Evolutionary conservation across 2,329 filamentous ascomycete species (phyloP).

Genomic region (Alternaria dauci): DNA sequence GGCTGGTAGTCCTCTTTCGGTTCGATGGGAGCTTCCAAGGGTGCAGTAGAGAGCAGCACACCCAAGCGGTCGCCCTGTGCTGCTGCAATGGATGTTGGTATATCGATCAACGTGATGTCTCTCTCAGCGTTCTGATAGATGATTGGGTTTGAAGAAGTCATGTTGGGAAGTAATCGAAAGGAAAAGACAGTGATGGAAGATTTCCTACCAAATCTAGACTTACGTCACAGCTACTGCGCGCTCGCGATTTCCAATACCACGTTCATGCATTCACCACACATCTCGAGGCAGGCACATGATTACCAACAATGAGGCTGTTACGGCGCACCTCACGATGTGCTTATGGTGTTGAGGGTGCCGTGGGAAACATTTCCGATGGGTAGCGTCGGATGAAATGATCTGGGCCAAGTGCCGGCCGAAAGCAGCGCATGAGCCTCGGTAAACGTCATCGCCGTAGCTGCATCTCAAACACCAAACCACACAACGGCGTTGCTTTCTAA

Average conservation of each 20-base stretch:
- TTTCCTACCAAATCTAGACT: background rate
- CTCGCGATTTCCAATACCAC: background rate
- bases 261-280: background rate
- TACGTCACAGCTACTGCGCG: background rate
- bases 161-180: constrained; percentile 1
- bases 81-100: constrained; percentile 73
- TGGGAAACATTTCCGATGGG: constrained; percentile 18
- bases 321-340: background rate
- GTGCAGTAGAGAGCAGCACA: constrained; percentile 57
- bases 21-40: constrained; percentile 58
- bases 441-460: constrained; percentile 20
- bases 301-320: background rate
- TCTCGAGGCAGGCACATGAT: background rate
- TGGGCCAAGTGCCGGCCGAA: constrained; percentile 9
- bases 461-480: constrained; percentile 15
- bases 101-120: constrained; percentile 69
- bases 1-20: constrained; percentile 62
- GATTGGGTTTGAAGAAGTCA: constrained; percentile 43
- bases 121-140: constrained; percentile 62
- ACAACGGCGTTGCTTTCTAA: constrained; percentile 20
- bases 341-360: background rate
- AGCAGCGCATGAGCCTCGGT: constrained; percentile 18
- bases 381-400: constrained; percentile 16
- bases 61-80: constrained; percentile 63
- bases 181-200: background rate